These are phyloP conservation scores for Podaxis sp. DNA, from an alignment of 768 basidiomycete genomes.

Conservation along the genomic window DNA sequence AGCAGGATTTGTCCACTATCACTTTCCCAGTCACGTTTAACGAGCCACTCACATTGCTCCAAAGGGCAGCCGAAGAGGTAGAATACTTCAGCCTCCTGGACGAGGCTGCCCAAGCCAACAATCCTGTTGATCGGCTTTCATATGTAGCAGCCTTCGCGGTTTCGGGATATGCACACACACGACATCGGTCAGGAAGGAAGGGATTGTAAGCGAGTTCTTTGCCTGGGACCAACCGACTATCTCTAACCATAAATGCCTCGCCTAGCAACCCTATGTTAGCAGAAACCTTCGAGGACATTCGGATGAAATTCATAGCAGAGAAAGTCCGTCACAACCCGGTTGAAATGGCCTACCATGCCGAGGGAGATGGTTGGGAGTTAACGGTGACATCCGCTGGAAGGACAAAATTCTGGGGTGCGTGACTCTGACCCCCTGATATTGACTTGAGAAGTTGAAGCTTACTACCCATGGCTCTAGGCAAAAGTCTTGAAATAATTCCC, in stretches of 20 bases:
- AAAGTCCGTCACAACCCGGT: constrained; percentile 87
- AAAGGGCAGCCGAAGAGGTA: constrained; percentile 79
- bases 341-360: constrained; percentile 82
- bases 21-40: constrained; percentile 90
- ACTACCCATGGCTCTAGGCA: constrained; percentile 50
- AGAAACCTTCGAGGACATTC: constrained; percentile 83
- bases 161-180: constrained; percentile 81
- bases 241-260: constrained; percentile 14
- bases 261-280: constrained; percentile 82
- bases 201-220: constrained; percentile 66
- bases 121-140: constrained; percentile 68
- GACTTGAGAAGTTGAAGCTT: not conserved
- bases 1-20: constrained; percentile 78
- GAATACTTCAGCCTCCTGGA: constrained; percentile 75
- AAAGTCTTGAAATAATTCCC: constrained; percentile 85
- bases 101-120: constrained; percentile 56
- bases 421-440: not conserved
- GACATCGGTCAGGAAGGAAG: constrained; percentile 78
- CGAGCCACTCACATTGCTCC: constrained; percentile 81
- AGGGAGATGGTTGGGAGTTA: constrained; percentile 76
- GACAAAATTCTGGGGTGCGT: constrained; percentile 89
- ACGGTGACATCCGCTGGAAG: constrained; percentile 76
- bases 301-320: constrained; percentile 83
- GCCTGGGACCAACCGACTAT: not conserved
- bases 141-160: constrained; percentile 84